Evolutionary conservation across 2,329 filamentous ascomycete species (phyloP), one percentile per base, ranked within the genome.

Genomic region (Oidium heveae): DNA sequence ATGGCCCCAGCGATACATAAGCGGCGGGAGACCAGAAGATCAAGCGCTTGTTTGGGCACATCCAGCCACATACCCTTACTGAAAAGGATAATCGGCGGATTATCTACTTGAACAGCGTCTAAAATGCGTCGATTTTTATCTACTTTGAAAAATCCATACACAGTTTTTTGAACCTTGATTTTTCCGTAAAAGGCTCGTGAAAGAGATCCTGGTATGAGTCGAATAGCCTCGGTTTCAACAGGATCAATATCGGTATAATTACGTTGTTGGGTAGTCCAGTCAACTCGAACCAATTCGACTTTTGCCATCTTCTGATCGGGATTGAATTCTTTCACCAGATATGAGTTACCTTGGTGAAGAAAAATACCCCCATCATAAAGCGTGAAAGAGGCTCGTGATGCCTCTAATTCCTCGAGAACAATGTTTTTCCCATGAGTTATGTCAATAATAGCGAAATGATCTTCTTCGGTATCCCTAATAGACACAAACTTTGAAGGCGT

Each of bases 81-180:
- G 63, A 81, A 75, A 3, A 87, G 77, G 52, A 91, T 77, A 53
- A 96, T 86, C 0, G 91, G 87, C 2, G 89, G 88, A 60, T 94
- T 94, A 65, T 95, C 86, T 22, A 96, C 87, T 57, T 89, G 78
- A 0, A 96, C 82, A 2, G 89, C 89, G 65, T 98, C 91, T 15
- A 96, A 75, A 56, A 96, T 85, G 1, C 86, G 79, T 1, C 83
- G 77, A 60, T 79, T 82, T 64, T 82, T 83, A 67, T 96, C 88
- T n/a, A 95, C 71, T 65, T 96, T 96, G 74, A 95, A 96, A 70
- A 91, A 98, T 1, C 91, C 91, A 65, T 93, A 96, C 1, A 98
- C 87, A 33, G 85, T 82, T 60, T 89, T 83, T 59, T 82, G 78
- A 62, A 96, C 88, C 61, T 83, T 82, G 64, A 98, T 89, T 0